Evolutionary conservation across 768 basidiomycete genomes (phyloP).

Genomic region (Mrakia frigida): DNA sequence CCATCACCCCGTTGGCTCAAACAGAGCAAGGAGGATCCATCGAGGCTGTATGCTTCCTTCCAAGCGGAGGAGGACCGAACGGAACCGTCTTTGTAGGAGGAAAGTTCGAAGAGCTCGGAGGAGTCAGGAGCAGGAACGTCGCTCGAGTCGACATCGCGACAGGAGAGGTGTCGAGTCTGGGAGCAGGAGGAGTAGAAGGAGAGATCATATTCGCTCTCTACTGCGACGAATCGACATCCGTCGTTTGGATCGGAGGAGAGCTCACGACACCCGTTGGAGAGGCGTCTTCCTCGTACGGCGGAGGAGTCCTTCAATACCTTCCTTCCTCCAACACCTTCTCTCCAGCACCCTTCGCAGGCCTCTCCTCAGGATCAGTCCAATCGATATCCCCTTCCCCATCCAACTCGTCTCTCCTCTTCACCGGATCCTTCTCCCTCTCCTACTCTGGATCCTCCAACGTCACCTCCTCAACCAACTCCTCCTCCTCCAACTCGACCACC

Average conservation of each 20-base stretch:
- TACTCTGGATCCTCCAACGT: constrained; percentile 61
- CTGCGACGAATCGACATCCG: constrained; percentile 59
- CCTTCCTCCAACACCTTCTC: constrained; percentile 55
- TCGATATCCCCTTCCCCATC: constrained; percentile 68
- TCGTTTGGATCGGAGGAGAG: constrained; percentile 72
- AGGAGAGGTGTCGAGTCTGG: constrained; percentile 58
- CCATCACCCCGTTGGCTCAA: constrained; percentile 16
- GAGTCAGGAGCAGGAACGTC: constrained; percentile 61
- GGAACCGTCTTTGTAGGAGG: constrained; percentile 75
- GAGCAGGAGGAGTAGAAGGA: constrained; percentile 64
- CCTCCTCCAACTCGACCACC: constrained; percentile 52
- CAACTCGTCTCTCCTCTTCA: constrained; percentile 70
- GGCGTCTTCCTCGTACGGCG: constrained; percentile 34
- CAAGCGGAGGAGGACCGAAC: constrained; percentile 35
- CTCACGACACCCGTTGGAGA: constrained; percentile 47
- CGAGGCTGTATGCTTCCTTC: constrained; percentile 57
- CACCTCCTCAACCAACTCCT: constrained; percentile 42
- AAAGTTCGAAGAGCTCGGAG: constrained; percentile 67
- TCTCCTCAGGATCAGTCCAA: constrained; percentile 62
- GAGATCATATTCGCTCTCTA: constrained; percentile 60
- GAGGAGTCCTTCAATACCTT: constrained; percentile 44
- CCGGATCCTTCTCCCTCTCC: constrained; percentile 74
- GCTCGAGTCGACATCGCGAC: constrained; percentile 65
- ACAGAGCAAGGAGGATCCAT: constrained; percentile 62
- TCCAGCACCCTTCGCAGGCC: constrained; percentile 70